Percentiles rank a stretch among this genome's conserved stretches.
These are phyloP conservation scores for Leccinum boreale DNA, from an alignment of 768 basidiomycete genomes.

Conservation along the genomic window DNA sequence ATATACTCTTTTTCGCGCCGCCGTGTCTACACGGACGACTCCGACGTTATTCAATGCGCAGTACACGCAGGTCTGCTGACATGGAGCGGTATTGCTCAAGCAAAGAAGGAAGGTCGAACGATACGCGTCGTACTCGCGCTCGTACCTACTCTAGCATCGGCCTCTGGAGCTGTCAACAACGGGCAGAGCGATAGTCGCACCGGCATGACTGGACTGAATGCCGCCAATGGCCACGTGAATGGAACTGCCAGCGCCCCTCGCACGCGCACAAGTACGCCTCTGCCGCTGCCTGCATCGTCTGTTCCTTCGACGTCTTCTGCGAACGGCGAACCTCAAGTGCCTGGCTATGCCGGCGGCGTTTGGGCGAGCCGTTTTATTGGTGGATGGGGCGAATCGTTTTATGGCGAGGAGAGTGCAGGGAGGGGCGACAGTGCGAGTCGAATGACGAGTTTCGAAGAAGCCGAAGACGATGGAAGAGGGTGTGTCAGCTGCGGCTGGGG, in stretches of 20 bases:
- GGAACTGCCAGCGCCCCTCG: constrained; percentile 29
- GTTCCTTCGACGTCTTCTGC: constrained; percentile 25
- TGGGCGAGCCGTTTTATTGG: constrained; percentile 41
- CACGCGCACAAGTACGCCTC: constrained; percentile 29
- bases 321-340: constrained; percentile 21
- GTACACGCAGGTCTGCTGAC: constrained; percentile 57
- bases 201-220: constrained; percentile 5
- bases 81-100: constrained; percentile 40
- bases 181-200: constrained; percentile 21
- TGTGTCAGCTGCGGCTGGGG: constrained; percentile 74
- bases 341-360: constrained; percentile 28
- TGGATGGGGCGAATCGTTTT: constrained; percentile 37
- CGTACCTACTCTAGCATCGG: constrained; percentile 39
- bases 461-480: constrained; percentile 56
- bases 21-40: constrained; percentile 78
- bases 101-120: constrained; percentile 37
- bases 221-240: constrained; percentile 30
- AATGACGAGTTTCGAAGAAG: constrained; percentile 33
- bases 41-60: constrained; percentile 65
- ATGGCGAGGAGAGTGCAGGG: constrained; percentile 29
- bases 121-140: constrained; percentile 40
- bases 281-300: constrained; percentile 20
- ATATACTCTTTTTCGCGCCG: constrained; percentile 34
- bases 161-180: constrained; percentile 40
- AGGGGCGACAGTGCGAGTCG: constrained; percentile 23